Percentiles rank a stretch among this genome's conserved stretches.
These are phyloP conservation scores for Xylaria sp. DNA, from an alignment of 2,329 filamentous ascomycete species.

Conservation along the genomic window DNA sequence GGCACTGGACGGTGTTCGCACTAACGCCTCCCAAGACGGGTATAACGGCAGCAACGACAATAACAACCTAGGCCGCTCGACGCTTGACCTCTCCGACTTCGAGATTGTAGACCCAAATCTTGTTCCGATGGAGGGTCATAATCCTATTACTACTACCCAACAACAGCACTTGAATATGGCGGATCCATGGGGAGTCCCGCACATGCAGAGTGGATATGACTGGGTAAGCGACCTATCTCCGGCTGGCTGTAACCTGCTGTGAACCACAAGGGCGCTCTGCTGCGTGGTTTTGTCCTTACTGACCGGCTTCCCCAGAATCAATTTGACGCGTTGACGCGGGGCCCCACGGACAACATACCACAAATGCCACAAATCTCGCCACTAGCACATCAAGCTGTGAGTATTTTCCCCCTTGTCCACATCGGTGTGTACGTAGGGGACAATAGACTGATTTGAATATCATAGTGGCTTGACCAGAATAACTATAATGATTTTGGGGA, in stretches of 20 bases:
- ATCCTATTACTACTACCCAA: slow-evolving; percentile 13
- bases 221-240: slow-evolving; percentile 44
- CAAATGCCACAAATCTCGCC: slow-evolving; percentile 35
- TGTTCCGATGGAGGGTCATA: slow-evolving; percentile 7
- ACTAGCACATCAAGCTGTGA: slow-evolving; percentile 29
- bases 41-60: slow-evolving; percentile 25
- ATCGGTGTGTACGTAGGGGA: background rate
- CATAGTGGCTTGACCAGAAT: slow-evolving; percentile 41
- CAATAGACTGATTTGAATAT: slow-evolving; percentile 15
- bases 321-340: slow-evolving; percentile 44
- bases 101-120: slow-evolving; percentile 32
- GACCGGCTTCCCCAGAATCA: slow-evolving; percentile 39
- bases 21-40: slow-evolving; percentile 10
- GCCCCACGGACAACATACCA: slow-evolving; percentile 37
- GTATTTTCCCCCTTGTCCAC: slow-evolving; percentile 9
- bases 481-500: slow-evolving; percentile 40
- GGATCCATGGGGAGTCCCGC: slow-evolving; percentile 42
- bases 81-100: slow-evolving; percentile 36
- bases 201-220: slow-evolving; percentile 43
- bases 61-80: slow-evolving; percentile 27
- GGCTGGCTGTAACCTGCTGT: background rate
- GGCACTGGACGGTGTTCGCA: slow-evolving; percentile 28
- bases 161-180: slow-evolving; percentile 30
- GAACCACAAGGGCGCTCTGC: background rate
- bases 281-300: slow-evolving; percentile 4